phyloP scores from a whole-genome alignment of 176 grass and related monocot species.

The Oryza meridionalis region DNA sequence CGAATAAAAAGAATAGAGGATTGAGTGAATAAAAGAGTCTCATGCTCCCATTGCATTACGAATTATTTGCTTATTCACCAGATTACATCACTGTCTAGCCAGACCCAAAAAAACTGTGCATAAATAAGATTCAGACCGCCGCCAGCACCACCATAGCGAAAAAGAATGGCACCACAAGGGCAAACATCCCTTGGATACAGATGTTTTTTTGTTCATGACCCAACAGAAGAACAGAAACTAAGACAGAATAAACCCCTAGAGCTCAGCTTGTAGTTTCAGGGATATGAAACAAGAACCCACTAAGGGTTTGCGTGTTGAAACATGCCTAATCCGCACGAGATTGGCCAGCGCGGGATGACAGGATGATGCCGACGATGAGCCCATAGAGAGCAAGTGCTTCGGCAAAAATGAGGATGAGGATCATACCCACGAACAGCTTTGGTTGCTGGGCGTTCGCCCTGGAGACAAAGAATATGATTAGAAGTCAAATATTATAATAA shows the following conservation, averaged over 20 bases:
- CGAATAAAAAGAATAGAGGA: not conserved
- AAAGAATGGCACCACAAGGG: constrained; percentile 50
- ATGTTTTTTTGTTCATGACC: constrained; percentile 14
- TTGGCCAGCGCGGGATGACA: constrained; percentile 63
- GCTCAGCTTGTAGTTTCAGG: constrained; percentile 39
- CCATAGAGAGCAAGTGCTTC: constrained; percentile 62
- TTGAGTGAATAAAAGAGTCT: not conserved
- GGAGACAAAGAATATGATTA: constrained; percentile 19
- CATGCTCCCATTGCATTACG: constrained; percentile 36
- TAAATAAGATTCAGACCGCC: constrained; percentile 35
- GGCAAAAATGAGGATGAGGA: constrained; percentile 65
- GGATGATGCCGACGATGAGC: constrained; percentile 64
- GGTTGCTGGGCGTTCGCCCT: constrained; percentile 66
- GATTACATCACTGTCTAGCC: constrained; percentile 38
- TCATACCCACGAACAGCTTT: constrained; percentile 66
- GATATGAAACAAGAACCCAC: constrained; percentile 45
- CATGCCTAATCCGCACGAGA: constrained; percentile 49
- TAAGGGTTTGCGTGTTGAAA: not conserved
- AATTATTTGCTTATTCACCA: constrained; percentile 56
- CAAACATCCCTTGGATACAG: constrained; percentile 11
- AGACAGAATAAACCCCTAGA: constrained; percentile 47
- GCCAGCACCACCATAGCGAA: constrained; percentile 20
- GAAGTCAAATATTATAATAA: not conserved
- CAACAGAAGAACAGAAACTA: constrained; percentile 44
- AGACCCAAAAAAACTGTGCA: constrained; percentile 38